Percentiles rank a stretch among this genome's conserved stretches.
Conservation (phyloP, 176 grass and related monocot genomes). For the Bonia amplexicaulis region DNA sequence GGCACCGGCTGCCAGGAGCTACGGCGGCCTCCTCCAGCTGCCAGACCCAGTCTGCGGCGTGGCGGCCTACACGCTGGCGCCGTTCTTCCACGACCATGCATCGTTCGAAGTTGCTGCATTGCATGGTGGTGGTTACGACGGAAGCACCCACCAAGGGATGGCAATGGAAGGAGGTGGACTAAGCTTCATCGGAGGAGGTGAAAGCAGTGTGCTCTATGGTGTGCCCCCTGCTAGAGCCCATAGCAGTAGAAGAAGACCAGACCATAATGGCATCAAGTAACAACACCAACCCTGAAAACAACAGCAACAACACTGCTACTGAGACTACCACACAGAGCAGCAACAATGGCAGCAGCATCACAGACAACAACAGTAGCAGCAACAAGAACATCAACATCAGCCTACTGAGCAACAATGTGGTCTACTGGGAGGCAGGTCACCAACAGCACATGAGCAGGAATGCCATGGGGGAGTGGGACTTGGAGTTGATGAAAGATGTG, state of each 20-base stretch:
- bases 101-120: constrained; percentile 27
- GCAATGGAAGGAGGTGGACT: constrained; percentile 38
- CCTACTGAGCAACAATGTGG: constrained; percentile 17
- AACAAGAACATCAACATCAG: constrained; percentile 10
- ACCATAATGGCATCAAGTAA: constrained; percentile 15
- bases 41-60: constrained; percentile 39
- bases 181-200: constrained; percentile 30
- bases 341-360: constrained; percentile 44
- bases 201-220: constrained; percentile 23
- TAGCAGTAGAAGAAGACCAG: constrained; percentile 27
- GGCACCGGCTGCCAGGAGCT: constrained; percentile 9
- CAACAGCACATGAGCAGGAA: constrained; percentile 54
- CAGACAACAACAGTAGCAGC: constrained; percentile 26
- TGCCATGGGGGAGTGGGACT: constrained; percentile 84
- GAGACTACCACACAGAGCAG: constrained; percentile 38
- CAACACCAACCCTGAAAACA: constrained; percentile 29
- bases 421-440: constrained; percentile 51
- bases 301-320: constrained; percentile 13
- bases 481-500: constrained; percentile 97
- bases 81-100: constrained; percentile 49
- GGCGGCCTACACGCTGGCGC: background rate
- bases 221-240: constrained; percentile 60
- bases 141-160: constrained; percentile 24
- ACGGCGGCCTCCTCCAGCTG: constrained; percentile 62
- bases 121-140: constrained; percentile 14